Conservation (phyloP, 331 rosid species). For the Malus hybrid region DNA sequence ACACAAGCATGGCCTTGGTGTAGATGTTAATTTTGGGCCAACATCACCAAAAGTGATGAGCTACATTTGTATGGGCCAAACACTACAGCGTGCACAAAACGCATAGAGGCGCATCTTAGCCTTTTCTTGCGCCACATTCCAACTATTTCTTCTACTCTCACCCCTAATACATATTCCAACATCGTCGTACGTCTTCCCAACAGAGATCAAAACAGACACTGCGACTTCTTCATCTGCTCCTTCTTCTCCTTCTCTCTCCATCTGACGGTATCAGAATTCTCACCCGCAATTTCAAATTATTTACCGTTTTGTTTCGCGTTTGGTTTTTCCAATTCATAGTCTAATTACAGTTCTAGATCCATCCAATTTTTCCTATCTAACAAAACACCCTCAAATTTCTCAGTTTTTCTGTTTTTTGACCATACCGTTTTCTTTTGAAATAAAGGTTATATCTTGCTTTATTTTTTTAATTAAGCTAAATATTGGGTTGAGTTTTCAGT, state of each 20-base stretch:
- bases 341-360: not conserved
- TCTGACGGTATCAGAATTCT: not conserved
- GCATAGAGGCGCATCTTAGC: slow-evolving; percentile 5
- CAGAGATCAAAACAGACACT: not conserved
- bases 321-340: not conserved
- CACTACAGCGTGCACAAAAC: not conserved
- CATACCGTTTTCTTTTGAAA: not conserved
- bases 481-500: not conserved
- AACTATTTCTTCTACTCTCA: too few relatives aligned
- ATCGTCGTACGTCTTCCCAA: not conserved
- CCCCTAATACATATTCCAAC: too few relatives aligned
- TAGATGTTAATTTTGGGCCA: too few relatives aligned
- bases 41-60: too few relatives aligned
- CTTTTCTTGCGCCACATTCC: not conserved
- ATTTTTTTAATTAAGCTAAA: not conserved
- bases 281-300: not conserved
- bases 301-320: not conserved
- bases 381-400: not conserved
- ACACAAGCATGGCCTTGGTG: too few relatives aligned
- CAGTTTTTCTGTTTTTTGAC: not conserved
- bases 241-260: not conserved
- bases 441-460: too few relatives aligned
- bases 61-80: not conserved
- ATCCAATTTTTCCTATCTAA: not conserved
- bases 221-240: not conserved